Conservation (phyloP, 306 rosid species). For the Coriaria nepalensis region DNA sequence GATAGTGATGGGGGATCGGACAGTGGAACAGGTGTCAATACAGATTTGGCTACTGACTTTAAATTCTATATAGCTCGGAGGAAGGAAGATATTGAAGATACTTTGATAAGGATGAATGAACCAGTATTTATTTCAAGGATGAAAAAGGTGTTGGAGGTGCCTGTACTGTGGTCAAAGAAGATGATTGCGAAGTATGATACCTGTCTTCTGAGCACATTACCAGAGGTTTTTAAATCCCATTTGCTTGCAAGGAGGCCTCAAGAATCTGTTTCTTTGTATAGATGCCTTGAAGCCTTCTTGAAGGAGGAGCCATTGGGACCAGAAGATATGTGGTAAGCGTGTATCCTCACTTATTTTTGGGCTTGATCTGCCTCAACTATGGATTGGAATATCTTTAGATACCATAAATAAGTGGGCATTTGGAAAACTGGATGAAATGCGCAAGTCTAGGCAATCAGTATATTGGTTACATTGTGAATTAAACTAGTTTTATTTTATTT, state of each 20-base stretch:
- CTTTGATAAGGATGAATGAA: slow-evolving; percentile 31
- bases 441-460: too few relatives aligned
- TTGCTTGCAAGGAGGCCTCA: slow-evolving; percentile 21
- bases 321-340: slow-evolving; percentile 82
- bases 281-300: slow-evolving; percentile 79
- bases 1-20: slow-evolving; percentile 31
- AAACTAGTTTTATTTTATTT: not conserved
- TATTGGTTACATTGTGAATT: not conserved
- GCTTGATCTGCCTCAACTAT: not conserved
- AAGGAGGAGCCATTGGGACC: slow-evolving; percentile 85
- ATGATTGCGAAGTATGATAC: slow-evolving; percentile 45
- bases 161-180: slow-evolving; percentile 47
- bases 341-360: slow-evolving; percentile 11
- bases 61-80: slow-evolving; percentile 23
- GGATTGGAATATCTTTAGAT: too few relatives aligned
- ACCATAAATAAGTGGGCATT: too few relatives aligned
- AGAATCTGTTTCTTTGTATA: slow-evolving; percentile 55
- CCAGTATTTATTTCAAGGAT: slow-evolving; percentile 15
- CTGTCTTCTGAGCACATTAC: slow-evolving; percentile 31
- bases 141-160: slow-evolving; percentile 23
- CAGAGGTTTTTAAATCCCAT: slow-evolving; percentile 39
- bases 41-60: slow-evolving; percentile 29
- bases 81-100: slow-evolving; percentile 3
- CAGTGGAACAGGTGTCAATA: slow-evolving; percentile 27
- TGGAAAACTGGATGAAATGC: too few relatives aligned